These are phyloP conservation scores for Lepraria neglecta DNA, from an alignment of 495 filamentous ascomycete species.

Conservation along the genomic window DNA sequence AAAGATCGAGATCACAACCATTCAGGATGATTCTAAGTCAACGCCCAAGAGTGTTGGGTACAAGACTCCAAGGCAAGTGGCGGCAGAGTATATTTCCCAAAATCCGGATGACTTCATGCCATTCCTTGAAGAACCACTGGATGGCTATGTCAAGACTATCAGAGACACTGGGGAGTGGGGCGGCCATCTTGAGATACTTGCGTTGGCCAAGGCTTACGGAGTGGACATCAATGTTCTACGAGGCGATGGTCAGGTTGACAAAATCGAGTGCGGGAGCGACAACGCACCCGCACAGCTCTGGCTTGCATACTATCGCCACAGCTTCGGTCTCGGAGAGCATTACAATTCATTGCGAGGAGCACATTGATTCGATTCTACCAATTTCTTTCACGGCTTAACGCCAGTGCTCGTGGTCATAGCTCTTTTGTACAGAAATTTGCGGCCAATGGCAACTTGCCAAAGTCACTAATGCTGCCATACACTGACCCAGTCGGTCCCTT, in stretches of 20 bases:
- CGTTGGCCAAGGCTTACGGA: conserved; percentile 74
- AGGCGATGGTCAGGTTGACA: conserved; percentile 68
- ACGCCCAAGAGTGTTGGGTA: conserved; percentile 13
- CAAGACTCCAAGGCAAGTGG: conserved; percentile 35
- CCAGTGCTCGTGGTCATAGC: too few species aligned
- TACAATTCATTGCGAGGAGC: conserved; percentile 70
- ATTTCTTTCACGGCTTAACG: not conserved
- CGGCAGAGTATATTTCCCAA: conserved; percentile 51
- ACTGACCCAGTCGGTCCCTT: conserved; percentile 55
- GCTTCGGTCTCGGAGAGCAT: conserved; percentile 89
- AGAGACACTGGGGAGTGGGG: conserved; percentile 93
- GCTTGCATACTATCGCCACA: conserved; percentile 92
- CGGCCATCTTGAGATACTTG: conserved; percentile 81
- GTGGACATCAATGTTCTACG: conserved; percentile 83
- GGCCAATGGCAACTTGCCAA: not conserved
- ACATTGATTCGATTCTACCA: not conserved
- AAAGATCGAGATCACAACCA: conserved; percentile 20
- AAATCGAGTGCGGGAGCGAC: conserved; percentile 51
- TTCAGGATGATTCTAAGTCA: not conserved
- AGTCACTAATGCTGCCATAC: conserved; percentile 37
- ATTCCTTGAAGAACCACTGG: conserved; percentile 79
- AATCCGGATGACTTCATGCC: conserved; percentile 56
- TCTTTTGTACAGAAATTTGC: not conserved
- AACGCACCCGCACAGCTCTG: conserved; percentile 53
- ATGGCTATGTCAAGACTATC: conserved; percentile 67